These are phyloP conservation scores for Starmerella kuoi DNA, from an alignment of 805 yeast species.

Conservation along the genomic window DNA sequence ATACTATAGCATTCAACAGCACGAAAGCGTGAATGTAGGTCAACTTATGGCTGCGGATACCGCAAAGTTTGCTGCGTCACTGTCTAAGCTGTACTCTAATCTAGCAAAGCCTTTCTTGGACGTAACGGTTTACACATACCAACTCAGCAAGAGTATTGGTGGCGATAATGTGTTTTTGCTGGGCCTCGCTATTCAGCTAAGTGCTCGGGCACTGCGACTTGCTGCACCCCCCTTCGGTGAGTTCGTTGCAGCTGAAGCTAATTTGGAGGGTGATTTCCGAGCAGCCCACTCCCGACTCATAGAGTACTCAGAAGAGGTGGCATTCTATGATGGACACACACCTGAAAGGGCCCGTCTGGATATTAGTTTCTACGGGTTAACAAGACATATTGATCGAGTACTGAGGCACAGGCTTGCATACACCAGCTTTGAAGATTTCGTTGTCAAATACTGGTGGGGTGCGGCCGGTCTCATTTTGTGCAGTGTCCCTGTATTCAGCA, in stretches of 20 bases:
- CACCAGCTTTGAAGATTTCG: constrained; percentile 74
- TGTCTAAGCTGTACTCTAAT: constrained; percentile 69
- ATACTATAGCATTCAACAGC: constrained; percentile 59
- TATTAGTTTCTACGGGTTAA: constrained; percentile 67
- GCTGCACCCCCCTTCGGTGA: constrained; percentile 86
- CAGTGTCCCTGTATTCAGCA: constrained; percentile 72
- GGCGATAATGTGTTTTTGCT: constrained; percentile 61
- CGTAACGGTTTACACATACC: constrained; percentile 65
- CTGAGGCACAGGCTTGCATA: constrained; percentile 62
- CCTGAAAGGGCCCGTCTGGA: constrained; percentile 70
- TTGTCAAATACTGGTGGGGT: constrained; percentile 89
- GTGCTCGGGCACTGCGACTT: constrained; percentile 58
- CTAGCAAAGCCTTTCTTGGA: constrained; percentile 73
- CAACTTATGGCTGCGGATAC: constrained; percentile 75
- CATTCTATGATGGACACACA: constrained; percentile 66
- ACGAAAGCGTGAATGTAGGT: constrained; percentile 55
- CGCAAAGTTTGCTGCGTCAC: constrained; percentile 55
- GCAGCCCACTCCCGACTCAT: constrained; percentile 72
- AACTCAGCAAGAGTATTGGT: constrained; percentile 43
- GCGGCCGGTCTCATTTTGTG: constrained; percentile 85
- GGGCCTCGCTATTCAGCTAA: constrained; percentile 68
- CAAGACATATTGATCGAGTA: constrained; percentile 62
- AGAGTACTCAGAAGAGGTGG: constrained; percentile 73
- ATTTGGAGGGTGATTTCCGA: constrained; percentile 74
- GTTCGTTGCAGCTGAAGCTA: constrained; percentile 60